These are phyloP conservation scores for Globisporangium sylvaticum DNA, from an alignment of 352 stramenopile species.

Conservation along the genomic window DNA sequence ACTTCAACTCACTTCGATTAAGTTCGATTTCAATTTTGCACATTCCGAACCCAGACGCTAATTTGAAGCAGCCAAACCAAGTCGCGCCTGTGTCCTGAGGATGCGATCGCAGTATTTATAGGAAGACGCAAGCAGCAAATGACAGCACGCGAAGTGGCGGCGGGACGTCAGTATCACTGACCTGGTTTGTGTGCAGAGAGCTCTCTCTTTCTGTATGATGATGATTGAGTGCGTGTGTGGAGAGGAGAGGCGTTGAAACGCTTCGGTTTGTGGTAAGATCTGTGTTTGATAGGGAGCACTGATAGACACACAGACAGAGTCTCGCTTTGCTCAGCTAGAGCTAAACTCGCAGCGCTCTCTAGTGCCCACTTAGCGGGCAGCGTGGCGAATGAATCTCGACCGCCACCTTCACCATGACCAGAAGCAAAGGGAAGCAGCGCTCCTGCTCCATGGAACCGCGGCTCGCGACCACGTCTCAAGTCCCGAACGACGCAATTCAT, in stretches of 20 bases:
- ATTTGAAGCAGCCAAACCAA: neutral
- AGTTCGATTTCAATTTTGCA: neutral
- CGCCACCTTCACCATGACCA: conserved; percentile 8
- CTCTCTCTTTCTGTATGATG: neutral
- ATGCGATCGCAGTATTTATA: conserved; percentile 6
- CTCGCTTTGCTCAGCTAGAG: neutral
- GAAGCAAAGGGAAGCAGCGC: conserved; percentile 5
- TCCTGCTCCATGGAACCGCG: conserved; percentile 1
- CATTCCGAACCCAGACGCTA: neutral
- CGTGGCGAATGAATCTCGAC: conserved; percentile 14
- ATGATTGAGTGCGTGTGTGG: neutral
- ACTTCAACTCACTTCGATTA: conserved; percentile 7
- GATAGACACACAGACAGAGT: neutral
- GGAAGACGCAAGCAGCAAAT: neutral
- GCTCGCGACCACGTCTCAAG: neutral
- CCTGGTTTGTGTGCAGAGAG: neutral
- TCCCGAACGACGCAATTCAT: conserved; percentile 9
- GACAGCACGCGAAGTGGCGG: neutral
- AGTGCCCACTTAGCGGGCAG: neutral
- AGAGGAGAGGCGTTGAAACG: conserved; percentile 7
- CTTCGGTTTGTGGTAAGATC: conserved; percentile 3
- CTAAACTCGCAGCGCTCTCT: neutral
- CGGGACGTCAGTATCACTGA: neutral
- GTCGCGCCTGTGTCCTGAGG: neutral
- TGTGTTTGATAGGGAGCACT: neutral